A percentile compares a stretch with the other conserved stretches of the same genome.
Evolutionary conservation across 768 basidiomycete genomes (phyloP).

Genomic region (Boletus rubropictus): DNA sequence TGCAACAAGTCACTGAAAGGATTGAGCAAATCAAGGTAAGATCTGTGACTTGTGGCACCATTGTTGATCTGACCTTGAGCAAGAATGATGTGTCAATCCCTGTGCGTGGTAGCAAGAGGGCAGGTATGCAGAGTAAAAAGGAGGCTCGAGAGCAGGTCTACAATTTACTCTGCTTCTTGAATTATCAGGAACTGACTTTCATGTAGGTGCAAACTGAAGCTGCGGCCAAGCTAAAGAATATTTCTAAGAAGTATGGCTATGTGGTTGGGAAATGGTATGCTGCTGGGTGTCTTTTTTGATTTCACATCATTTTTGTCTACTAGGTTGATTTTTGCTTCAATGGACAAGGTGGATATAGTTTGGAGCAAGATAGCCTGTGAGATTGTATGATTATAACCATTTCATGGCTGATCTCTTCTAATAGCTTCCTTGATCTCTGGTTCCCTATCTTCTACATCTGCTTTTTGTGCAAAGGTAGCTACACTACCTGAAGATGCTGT

Average conservation of each 20-base stretch:
- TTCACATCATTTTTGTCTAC: background rate
- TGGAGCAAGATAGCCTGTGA: conserved; percentile 60
- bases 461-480: conserved; percentile 56
- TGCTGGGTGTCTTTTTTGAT: background rate
- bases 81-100: conserved; percentile 67
- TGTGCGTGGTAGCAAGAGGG: conserved; percentile 62
- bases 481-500: conserved; percentile 49
- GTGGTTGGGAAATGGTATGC: conserved; percentile 64
- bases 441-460: conserved; percentile 53
- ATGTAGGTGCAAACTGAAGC: conserved; percentile 56
- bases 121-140: conserved; percentile 68
- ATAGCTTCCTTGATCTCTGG: conserved; percentile 63
- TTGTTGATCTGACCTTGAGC: conserved; percentile 1
- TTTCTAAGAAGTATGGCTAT: conserved; percentile 49
- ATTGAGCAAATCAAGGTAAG: conserved; percentile 58
- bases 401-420: background rate
- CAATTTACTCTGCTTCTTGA: background rate
- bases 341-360: conserved; percentile 57
- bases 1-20: conserved; percentile 50
- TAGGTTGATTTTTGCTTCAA: conserved; percentile 63
- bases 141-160: conserved; percentile 63
- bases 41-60: background rate
- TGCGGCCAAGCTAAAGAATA: conserved; percentile 50
- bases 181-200: background rate
- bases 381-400: conserved; percentile 12